These are phyloP conservation scores for Trichoderma sp. DNA, from an alignment of 2,329 filamentous ascomycete species.

Conservation along the genomic window DNA sequence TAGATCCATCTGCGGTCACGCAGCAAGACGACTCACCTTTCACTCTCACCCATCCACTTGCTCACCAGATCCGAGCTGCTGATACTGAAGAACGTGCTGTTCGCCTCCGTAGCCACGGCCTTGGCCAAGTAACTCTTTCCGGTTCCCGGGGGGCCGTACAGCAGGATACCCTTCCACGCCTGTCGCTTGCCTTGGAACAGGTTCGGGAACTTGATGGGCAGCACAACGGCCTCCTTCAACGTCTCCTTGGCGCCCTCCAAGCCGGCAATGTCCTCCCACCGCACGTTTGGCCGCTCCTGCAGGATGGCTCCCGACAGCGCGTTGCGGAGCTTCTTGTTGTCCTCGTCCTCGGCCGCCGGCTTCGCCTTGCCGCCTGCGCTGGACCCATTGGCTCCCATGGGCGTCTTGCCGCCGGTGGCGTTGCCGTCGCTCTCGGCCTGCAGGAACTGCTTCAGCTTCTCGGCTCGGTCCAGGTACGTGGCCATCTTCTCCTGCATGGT, in stretches of 20 bases:
- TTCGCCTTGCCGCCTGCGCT: slow-evolving; percentile 63
- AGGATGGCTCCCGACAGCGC: slow-evolving; percentile 90
- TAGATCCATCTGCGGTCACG: background rate
- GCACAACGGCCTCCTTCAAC: slow-evolving; percentile 93
- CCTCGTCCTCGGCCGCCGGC: slow-evolving; percentile 77
- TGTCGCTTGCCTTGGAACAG: slow-evolving; percentile 94
- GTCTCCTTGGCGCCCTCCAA: slow-evolving; percentile 94
- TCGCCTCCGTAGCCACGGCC: slow-evolving; percentile 95
- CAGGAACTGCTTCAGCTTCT: slow-evolving; percentile 94
- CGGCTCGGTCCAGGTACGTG: slow-evolving; percentile 98
- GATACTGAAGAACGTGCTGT: slow-evolving; percentile 98
- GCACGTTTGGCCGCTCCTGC: slow-evolving; percentile 92
- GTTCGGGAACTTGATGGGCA: slow-evolving; percentile 98
- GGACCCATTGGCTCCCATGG: slow-evolving; percentile 70
- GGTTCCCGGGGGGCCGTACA: slow-evolving; percentile 94
- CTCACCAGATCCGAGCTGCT: slow-evolving; percentile 96
- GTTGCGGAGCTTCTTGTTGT: slow-evolving; percentile 91
- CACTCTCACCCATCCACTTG: slow-evolving; percentile 99
- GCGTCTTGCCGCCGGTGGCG: slow-evolving; percentile 61
- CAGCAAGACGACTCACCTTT: slow-evolving; percentile 63
- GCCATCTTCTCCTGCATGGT: slow-evolving; percentile 94
- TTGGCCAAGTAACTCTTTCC: slow-evolving; percentile 98
- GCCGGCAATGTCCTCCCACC: slow-evolving; percentile 97
- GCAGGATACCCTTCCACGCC: slow-evolving; percentile 95
- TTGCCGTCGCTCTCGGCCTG: slow-evolving; percentile 75